Percentiles rank a stretch among this genome's conserved stretches.
These are phyloP conservation scores for Saksenaea vasiformis DNA, from an alignment of 371 early-diverging fungal genomes.

Conservation along the genomic window DNA sequence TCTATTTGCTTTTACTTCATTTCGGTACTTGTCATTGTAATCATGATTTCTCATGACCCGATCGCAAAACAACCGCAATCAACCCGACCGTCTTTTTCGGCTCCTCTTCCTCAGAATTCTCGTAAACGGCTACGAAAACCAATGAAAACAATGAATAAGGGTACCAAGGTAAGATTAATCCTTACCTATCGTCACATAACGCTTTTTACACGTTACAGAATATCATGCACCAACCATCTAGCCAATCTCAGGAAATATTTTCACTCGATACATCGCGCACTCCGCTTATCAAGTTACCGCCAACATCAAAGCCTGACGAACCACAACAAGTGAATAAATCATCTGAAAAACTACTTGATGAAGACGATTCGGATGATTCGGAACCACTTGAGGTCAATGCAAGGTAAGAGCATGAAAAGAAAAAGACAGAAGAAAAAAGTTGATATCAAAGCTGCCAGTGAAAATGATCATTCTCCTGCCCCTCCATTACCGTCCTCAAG, in stretches of 20 bases:
- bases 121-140: neutral
- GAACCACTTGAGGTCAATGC: neutral
- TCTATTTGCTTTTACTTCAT: neutral
- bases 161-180: neutral
- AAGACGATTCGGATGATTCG: neutral
- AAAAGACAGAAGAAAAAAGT: neutral
- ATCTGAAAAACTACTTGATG: neutral
- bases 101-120: neutral
- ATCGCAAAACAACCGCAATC: neutral
- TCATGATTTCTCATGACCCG: neutral
- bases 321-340: neutral
- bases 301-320: neutral
- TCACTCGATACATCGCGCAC: neutral
- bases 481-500: neutral
- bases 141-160: neutral
- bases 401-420: neutral
- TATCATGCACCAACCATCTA: neutral
- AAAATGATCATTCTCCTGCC: neutral
- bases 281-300: neutral
- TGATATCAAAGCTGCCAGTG: slow-evolving; percentile 6
- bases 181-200: too few relatives aligned
- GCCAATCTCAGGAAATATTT: neutral
- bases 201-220: neutral
- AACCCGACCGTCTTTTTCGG: neutral
- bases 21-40: neutral